A percentile compares a stretch with the other conserved stretches of the same genome.
Evolutionary conservation across 495 filamentous ascomycete species (phyloP).

Genomic region (Xylaria curta): DNA sequence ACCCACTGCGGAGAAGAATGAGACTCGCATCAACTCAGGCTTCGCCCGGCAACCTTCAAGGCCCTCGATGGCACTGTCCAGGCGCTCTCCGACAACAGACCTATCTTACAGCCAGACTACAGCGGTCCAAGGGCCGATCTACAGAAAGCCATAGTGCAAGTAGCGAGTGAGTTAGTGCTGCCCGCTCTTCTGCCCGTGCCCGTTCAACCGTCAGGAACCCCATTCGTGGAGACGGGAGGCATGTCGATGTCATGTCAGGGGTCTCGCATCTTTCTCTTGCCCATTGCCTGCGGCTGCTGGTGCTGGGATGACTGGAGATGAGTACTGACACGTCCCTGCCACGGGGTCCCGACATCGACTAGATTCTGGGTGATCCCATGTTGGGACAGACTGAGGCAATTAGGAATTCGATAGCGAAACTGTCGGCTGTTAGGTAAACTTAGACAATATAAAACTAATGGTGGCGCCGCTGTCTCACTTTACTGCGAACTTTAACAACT

Average conservation of each 20-base stretch:
- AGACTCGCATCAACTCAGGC: background rate
- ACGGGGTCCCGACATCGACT: constrained; percentile 14
- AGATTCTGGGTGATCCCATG: background rate
- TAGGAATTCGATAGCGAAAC: background rate
- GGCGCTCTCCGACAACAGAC: constrained; percentile 28
- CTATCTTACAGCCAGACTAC: background rate
- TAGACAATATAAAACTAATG: constrained; percentile 11
- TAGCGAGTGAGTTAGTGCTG: background rate
- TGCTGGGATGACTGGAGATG: constrained; percentile 4
- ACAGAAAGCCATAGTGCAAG: background rate
- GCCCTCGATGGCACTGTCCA: constrained; percentile 5
- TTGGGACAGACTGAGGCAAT: constrained; percentile 15
- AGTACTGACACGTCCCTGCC: background rate
- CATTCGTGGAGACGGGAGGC: constrained; percentile 9
- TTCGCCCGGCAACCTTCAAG: background rate
- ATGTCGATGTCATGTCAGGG: constrained; percentile 15
- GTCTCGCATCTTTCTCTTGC: background rate
- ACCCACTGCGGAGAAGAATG: constrained; percentile 26
- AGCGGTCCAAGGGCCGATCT: background rate
- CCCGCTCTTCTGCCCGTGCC: background rate
- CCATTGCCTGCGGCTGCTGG: background rate
- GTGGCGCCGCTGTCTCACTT: constrained; percentile 11
- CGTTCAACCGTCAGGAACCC: constrained; percentile 9
- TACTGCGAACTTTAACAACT: background rate
- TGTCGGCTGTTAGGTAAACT: background rate